Conservation (phyloP, 495 filamentous ascomycete genomes). For the Emericellopsis terricola region DNA sequence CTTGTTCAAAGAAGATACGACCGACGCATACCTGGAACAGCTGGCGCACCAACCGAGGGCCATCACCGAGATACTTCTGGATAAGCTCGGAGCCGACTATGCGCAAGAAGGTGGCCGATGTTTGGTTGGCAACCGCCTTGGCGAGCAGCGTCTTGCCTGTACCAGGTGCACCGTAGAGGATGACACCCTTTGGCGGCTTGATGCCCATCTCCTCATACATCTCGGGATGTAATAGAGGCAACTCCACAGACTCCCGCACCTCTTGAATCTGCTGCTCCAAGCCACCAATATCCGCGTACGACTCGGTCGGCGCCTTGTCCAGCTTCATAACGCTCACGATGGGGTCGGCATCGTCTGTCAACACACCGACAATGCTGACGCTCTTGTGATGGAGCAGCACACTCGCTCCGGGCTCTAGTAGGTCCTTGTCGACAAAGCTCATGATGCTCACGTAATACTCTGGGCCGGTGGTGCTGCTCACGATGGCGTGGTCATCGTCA, state of each 20-base stretch:
- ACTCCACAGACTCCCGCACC: constrained; percentile 89
- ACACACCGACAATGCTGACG: constrained; percentile 91
- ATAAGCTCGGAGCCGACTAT: constrained; percentile 97
- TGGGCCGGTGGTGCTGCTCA: constrained; percentile 89
- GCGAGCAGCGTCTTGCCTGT: constrained; percentile 95
- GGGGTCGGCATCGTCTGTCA: constrained; percentile 93
- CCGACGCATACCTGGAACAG: constrained; percentile 72
- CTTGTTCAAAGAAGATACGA: neutral
- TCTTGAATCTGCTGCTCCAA: constrained; percentile 93
- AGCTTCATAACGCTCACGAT: constrained; percentile 98
- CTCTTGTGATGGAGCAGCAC: constrained; percentile 95
- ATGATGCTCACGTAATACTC: constrained; percentile 99
- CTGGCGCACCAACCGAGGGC: constrained; percentile 83
- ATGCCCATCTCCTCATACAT: constrained; percentile 99
- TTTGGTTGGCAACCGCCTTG: constrained; percentile 97
- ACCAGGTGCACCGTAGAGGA: constrained; percentile 92
- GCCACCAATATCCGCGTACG: constrained; percentile 96
- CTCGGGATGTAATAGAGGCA: constrained; percentile 90
- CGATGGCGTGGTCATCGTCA: constrained; percentile 98
- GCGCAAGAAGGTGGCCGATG: constrained; percentile 91
- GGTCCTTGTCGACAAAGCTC: constrained; percentile 99
- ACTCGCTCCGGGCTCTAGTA: constrained; percentile 89
- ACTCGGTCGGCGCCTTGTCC: constrained; percentile 95
- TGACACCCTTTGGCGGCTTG: constrained; percentile 98
- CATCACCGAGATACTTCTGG: constrained; percentile 97